Evolutionary conservation across 2,329 filamentous ascomycete genomes (phyloP).

Genomic region (Claviceps quebecensis): DNA sequence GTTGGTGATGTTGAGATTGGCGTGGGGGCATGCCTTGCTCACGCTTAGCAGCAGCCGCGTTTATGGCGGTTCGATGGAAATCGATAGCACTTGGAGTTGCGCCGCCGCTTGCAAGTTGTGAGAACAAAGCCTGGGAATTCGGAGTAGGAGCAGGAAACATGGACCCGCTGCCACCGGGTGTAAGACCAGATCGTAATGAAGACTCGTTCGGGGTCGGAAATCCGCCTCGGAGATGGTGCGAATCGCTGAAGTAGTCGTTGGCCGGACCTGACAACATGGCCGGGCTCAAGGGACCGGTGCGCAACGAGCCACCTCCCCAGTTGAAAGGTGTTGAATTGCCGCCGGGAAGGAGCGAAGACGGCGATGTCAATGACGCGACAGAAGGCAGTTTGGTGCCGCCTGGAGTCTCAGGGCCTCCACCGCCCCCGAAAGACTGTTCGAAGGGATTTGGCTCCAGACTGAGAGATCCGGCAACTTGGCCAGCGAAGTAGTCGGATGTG

Average conservation of each 20-base stretch:
- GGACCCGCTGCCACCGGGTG: slow-evolving; percentile 85
- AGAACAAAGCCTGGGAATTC: slow-evolving; percentile 71
- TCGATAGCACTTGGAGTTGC: slow-evolving; percentile 85
- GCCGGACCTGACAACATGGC: slow-evolving; percentile 86
- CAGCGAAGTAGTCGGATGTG: slow-evolving; percentile 57
- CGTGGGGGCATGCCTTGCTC: slow-evolving; percentile 24
- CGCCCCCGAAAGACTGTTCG: slow-evolving; percentile 74
- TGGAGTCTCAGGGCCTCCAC: slow-evolving; percentile 59
- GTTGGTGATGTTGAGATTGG: slow-evolving; percentile 16
- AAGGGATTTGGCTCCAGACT: slow-evolving; percentile 90
- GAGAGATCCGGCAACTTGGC: slow-evolving; percentile 39
- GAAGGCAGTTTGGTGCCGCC: slow-evolving; percentile 73
- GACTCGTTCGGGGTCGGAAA: slow-evolving; percentile 97
- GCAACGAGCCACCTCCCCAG: slow-evolving; percentile 72
- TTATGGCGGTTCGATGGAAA: slow-evolving; percentile 86
- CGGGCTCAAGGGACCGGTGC: slow-evolving; percentile 86
- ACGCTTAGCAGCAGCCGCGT: slow-evolving; percentile 53
- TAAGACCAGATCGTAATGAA: slow-evolving; percentile 77
- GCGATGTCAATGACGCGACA: slow-evolving; percentile 81
- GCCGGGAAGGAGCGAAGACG: slow-evolving; percentile 65
- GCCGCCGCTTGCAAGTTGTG: slow-evolving; percentile 62
- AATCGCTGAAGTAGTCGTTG: slow-evolving; percentile 79
- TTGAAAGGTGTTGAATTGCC: slow-evolving; percentile 59
- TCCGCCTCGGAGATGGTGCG: slow-evolving; percentile 61
- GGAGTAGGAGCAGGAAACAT: slow-evolving; percentile 93